Conservation (phyloP, 495 filamentous ascomycete genomes). For the Apiosordaria backusii region DNA sequence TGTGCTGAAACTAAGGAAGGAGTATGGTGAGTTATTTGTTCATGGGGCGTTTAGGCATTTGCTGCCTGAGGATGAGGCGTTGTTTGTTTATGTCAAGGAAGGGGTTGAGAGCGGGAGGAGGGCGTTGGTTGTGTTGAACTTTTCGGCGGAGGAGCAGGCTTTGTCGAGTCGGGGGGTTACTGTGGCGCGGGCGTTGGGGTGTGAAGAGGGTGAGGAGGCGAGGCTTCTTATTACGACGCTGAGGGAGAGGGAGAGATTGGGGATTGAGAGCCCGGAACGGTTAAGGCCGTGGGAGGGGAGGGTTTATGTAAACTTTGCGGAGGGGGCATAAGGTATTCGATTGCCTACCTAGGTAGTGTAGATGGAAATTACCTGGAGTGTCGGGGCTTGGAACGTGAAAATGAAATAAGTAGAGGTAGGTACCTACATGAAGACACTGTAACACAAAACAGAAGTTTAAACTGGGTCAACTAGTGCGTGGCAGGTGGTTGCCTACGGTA, state of each 20-base stretch:
- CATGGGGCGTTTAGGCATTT: constrained; percentile 55
- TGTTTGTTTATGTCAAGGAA: constrained; percentile 21
- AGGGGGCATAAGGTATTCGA: too few relatives aligned
- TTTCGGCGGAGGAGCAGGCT: constrained; percentile 9
- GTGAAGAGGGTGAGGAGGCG: background rate
- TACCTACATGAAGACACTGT: too few relatives aligned
- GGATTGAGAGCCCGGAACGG: background rate
- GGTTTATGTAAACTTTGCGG: constrained; percentile 10
- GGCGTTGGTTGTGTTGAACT: constrained; percentile 23
- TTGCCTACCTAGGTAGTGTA: too few relatives aligned
- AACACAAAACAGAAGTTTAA: too few relatives aligned
- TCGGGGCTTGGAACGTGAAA: too few relatives aligned
- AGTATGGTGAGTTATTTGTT: constrained; percentile 54
- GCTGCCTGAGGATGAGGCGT: constrained; percentile 20
- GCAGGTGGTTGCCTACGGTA: too few relatives aligned
- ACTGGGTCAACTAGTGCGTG: too few relatives aligned
- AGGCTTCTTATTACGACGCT: constrained; percentile 5
- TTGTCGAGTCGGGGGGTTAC: background rate
- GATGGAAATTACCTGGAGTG: too few relatives aligned
- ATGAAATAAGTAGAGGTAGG: too few relatives aligned
- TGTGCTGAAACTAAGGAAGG: constrained; percentile 43
- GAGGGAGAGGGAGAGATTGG: background rate
- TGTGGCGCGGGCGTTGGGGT: constrained; percentile 7
- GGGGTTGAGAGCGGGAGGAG: background rate
- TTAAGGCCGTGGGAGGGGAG: constrained; percentile 21